A percentile compares a stretch with the other conserved stretches of the same genome.
These are phyloP conservation scores for Dothiorella sarmentorum DNA, from an alignment of 2,329 filamentous ascomycete species.

Conservation along the genomic window DNA sequence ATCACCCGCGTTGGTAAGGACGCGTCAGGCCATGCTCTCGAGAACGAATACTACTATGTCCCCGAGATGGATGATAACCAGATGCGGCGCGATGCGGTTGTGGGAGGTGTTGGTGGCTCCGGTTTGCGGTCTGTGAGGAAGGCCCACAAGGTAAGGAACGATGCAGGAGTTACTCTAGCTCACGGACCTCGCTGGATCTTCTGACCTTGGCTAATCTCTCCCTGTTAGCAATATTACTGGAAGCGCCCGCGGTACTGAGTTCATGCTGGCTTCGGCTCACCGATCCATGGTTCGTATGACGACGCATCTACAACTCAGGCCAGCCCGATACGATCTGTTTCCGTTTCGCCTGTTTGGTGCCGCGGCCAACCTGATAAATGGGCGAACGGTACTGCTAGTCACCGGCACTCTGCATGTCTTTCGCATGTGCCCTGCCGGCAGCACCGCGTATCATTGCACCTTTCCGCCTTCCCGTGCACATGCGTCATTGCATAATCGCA, in stretches of 20 bases:
- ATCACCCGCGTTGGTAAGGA: constrained; percentile 92
- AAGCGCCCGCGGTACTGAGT: constrained; percentile 53
- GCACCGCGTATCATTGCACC: too few species aligned
- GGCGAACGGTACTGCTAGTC: not conserved
- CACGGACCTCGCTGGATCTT: constrained; percentile 19
- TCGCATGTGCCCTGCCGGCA: not conserved
- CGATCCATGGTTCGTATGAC: too few species aligned
- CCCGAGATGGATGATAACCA: constrained; percentile 81
- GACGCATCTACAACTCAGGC: not conserved
- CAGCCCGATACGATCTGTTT: not conserved
- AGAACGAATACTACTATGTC: constrained; percentile 97
- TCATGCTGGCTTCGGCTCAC: not conserved
- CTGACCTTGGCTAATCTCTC: not conserved
- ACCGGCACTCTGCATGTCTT: not conserved
- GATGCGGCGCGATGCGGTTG: constrained; percentile 74
- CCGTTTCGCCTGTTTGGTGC: not conserved
- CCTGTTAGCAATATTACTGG: constrained; percentile 66
- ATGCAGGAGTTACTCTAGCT: not conserved
- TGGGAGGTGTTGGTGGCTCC: constrained; percentile 81
- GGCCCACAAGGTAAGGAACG: constrained; percentile 83
- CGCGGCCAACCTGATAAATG: not conserved
- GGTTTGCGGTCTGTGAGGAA: constrained; percentile 87
- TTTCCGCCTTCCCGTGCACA: too few species aligned
- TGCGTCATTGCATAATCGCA: not conserved
- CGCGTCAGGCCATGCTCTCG: constrained; percentile 85